These are phyloP conservation scores for Hypholoma fasciculare DNA, from an alignment of 768 basidiomycete species.

Conservation along the genomic window DNA sequence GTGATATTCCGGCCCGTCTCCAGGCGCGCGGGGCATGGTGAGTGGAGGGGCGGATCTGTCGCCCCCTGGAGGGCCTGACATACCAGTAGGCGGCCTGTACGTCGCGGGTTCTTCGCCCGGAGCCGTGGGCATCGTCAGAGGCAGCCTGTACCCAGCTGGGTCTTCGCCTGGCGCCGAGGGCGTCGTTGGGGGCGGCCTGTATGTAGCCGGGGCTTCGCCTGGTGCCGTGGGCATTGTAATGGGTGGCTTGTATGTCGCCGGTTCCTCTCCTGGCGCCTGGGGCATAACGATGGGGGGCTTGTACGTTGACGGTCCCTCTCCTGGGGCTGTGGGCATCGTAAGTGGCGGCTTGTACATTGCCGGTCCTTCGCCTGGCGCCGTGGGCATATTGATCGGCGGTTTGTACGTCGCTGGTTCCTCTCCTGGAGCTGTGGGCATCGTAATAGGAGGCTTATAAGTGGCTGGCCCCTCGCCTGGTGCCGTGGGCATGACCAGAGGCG, in stretches of 20 bases:
- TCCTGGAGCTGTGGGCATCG: not conserved
- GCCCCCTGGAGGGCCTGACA: not conserved
- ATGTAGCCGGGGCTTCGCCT: not conserved
- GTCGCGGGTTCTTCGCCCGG: not conserved
- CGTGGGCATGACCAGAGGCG: not conserved
- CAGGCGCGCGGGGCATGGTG: not conserved
- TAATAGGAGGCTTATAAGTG: not conserved
- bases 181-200: too few relatives aligned
- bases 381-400: not conserved
- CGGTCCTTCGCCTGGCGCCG: not conserved
- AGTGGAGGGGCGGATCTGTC: not conserved
- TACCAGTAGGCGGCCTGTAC: not conserved
- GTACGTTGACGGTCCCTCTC: not conserved
- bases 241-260: not conserved
- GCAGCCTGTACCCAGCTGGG: too few relatives aligned
- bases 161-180: too few relatives aligned
- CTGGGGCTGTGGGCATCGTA: not conserved
- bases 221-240: not conserved
- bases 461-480: conserved; percentile 1
- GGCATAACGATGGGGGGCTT: not conserved
- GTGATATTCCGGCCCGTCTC: not conserved
- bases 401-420: not conserved
- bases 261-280: not conserved
- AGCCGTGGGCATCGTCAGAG: too few relatives aligned
- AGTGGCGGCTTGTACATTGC: not conserved